Evolutionary conservation across 192 early-diverging fungal species (phyloP), one percentile per base, ranked within the genome.

Genomic region (Rhizophlyctis rosea): DNA sequence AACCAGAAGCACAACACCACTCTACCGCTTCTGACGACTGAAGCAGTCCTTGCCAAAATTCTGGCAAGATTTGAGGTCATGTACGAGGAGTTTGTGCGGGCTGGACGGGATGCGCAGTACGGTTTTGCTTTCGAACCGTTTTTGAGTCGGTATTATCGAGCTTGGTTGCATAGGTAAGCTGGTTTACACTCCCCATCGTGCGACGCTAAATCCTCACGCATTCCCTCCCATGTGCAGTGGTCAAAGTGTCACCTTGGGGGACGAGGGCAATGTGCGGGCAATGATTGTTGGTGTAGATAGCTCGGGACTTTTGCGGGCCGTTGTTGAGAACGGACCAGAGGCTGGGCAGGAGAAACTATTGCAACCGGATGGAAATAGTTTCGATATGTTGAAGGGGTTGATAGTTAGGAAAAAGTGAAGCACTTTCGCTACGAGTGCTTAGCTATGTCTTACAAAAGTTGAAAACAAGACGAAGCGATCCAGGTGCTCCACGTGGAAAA

Each of bases 281-380:
- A 65, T 67, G 34, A 91, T 99, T 58, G 67, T 78, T 3, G 95
- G 96, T 0, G 82, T 99, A 29, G 88, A 87, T 35, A 79, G 80
- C 28, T 84, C 80, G 54, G 94, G 94, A 5, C 72, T 95, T 58
- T 59, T 97, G 32, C 77, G 79, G 51, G 90, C 90, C 1, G 77
- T 84, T 11, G 85, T 77, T 28, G 77, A 81, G 4, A 83, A 74
- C 31, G 82, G 86, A 18, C 60, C 70, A 28, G 33, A 61, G 31
- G 34, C 32, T 18, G 75, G 71, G 9, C 69, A 79, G 21, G 74
- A 81, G 28, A 85, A 85, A 57, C 78, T 81, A n/a, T 70, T 98
- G 34, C 92, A 96, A 73, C 96, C 96, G 3, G 96, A 95, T 62
- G 96, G 96, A 5, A 99, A 97, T 71, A 88, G 86, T 32, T 99